These are phyloP conservation scores for Luffa acutangula DNA, from an alignment of 306 rosid species.

Conservation along the genomic window DNA sequence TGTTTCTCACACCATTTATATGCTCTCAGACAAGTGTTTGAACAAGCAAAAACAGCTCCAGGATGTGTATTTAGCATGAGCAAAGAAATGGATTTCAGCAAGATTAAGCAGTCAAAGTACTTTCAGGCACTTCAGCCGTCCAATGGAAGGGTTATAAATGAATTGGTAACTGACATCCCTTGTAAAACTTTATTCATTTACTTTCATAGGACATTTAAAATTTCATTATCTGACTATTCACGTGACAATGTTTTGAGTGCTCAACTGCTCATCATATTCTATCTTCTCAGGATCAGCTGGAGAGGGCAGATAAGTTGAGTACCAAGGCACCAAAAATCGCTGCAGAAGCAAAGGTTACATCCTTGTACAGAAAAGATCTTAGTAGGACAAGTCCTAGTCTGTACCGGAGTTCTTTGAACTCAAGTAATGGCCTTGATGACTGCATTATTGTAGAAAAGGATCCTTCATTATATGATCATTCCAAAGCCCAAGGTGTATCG, in stretches of 20 bases:
- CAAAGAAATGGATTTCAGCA: conserved; percentile 60
- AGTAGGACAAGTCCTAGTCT: conserved; percentile 25
- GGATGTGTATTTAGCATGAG: conserved; percentile 39
- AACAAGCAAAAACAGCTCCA: conserved; percentile 58
- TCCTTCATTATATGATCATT: conserved; percentile 21
- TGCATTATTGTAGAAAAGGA: conserved; percentile 43
- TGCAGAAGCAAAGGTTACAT: conserved; percentile 42
- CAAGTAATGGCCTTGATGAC: conserved; percentile 37
- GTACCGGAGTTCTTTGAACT: conserved; percentile 22
- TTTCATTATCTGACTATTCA: background rate
- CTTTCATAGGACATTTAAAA: background rate
- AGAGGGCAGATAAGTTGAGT: conserved; percentile 30
- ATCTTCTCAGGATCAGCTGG: conserved; percentile 34
- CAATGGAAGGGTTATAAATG: conserved; percentile 23
- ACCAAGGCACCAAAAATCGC: conserved; percentile 28
- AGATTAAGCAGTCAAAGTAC: conserved; percentile 60
- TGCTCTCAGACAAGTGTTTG: conserved; percentile 62
- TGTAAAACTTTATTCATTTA: background rate
- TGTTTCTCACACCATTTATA: conserved; percentile 7
- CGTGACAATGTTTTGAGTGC: background rate
- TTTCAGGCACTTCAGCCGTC: conserved; percentile 54
- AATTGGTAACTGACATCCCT: conserved; percentile 23
- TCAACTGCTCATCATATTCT: background rate
- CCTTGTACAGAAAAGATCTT: conserved; percentile 31
- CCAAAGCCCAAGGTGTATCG: conserved; percentile 26